A percentile compares a stretch with the other conserved stretches of the same genome.
Conservation (phyloP, 805 yeast species). For the Phaffomyces thermotolerans region DNA sequence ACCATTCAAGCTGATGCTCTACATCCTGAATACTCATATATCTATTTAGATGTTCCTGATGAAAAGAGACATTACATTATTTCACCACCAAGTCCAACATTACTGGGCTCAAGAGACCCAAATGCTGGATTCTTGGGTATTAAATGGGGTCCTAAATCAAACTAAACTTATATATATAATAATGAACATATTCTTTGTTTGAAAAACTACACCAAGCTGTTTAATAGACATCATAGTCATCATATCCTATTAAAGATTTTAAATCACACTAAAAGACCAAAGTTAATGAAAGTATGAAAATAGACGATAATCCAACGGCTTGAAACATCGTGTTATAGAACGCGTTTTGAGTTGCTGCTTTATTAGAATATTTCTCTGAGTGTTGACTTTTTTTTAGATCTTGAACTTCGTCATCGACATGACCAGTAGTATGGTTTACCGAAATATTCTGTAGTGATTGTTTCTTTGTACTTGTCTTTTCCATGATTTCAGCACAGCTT, state of each 20-base stretch:
- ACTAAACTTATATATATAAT: slow-evolving; percentile 14
- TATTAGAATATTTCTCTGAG: not conserved
- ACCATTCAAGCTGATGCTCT: slow-evolving; percentile 60
- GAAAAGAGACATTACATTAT: slow-evolving; percentile 61
- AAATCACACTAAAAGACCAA: not conserved
- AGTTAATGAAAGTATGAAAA: not conserved
- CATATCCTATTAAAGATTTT: not conserved
- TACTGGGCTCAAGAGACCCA: slow-evolving; percentile 30
- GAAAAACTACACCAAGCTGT: no score
- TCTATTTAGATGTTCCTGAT: slow-evolving; percentile 72
- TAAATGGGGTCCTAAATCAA: slow-evolving; percentile 78
- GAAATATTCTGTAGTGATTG: not conserved
- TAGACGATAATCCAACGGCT: slow-evolving; percentile 1
- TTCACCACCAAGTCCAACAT: slow-evolving; percentile 47
- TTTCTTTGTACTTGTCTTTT: slow-evolving; percentile 5
- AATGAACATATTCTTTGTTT: no score
- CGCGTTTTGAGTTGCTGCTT: slow-evolving; percentile 3
- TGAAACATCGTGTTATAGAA: slow-evolving; percentile 9
- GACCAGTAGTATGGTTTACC: not conserved
- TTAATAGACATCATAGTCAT: not conserved
- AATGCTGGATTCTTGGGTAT: slow-evolving; percentile 67
- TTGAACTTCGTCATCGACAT: not conserved
- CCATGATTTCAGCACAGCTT: slow-evolving; percentile 15
- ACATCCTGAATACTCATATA: slow-evolving; percentile 62
- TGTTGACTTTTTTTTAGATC: not conserved